Evolutionary conservation across 495 filamentous ascomycete genomes (phyloP).

Genomic region (Trichocladium uniseriatum): DNA sequence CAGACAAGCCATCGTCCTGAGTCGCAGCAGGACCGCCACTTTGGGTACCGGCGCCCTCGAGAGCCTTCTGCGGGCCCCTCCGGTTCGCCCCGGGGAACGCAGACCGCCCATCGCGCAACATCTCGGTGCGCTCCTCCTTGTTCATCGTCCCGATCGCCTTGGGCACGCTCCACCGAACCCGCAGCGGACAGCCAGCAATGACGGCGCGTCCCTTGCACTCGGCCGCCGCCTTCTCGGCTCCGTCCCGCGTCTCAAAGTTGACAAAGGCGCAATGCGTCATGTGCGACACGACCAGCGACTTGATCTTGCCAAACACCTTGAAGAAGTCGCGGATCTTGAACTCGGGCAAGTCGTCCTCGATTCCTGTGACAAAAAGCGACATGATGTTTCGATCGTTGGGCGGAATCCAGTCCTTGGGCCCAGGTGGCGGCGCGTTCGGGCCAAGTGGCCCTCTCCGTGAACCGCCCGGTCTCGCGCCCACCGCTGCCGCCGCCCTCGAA

Average conservation of each 20-base stretch:
- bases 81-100: slow-evolving; percentile 37
- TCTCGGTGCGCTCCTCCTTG: slow-evolving; percentile 63
- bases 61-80: slow-evolving; percentile 26
- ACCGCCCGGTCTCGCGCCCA: slow-evolving; percentile 31
- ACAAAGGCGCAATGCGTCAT: slow-evolving; percentile 95
- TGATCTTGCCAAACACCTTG: slow-evolving; percentile 72
- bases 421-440: slow-evolving; percentile 66
- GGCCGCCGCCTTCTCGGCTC: slow-evolving; percentile 73
- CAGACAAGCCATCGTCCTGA: slow-evolving; percentile 38
- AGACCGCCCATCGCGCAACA: slow-evolving; percentile 62
- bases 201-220: slow-evolving; percentile 83
- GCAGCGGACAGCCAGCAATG: slow-evolving; percentile 72
- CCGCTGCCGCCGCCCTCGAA: slow-evolving; percentile 42
- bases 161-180: slow-evolving; percentile 85
- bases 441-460: slow-evolving; percentile 46
- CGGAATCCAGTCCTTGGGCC: slow-evolving; percentile 71
- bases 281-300: slow-evolving; percentile 87
- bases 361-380: slow-evolving; percentile 86
- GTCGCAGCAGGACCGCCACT: slow-evolving; percentile 9
- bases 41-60: slow-evolving; percentile 23
- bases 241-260: slow-evolving; percentile 76
- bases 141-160: slow-evolving; percentile 86
- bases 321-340: slow-evolving; percentile 86
- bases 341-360: slow-evolving; percentile 94
- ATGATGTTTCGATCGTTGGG: slow-evolving; percentile 76